A percentile compares a stretch with the other conserved stretches of the same genome.
Conservation (phyloP, 2,329 filamentous ascomycete genomes). For the Dryadomyces quercus-mongolicae region DNA sequence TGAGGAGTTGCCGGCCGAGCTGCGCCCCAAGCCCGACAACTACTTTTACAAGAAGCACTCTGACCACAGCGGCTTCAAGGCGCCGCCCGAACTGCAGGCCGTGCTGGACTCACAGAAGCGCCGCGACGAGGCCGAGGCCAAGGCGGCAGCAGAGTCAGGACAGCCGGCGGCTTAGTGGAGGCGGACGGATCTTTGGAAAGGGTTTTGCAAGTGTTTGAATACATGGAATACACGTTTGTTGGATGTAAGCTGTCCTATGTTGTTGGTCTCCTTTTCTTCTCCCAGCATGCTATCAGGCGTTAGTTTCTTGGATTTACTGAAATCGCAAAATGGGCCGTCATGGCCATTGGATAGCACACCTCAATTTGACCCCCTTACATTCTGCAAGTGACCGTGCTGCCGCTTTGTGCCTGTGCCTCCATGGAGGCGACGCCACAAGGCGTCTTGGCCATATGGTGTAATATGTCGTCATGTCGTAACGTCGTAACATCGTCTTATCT, state of each 20-base stretch:
- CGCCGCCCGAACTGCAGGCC: constrained; percentile 44
- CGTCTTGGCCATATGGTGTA: too few species aligned
- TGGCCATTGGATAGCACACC: not conserved
- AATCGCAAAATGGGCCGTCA: not conserved
- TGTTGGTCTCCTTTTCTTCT: not conserved
- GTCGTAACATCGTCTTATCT: not conserved
- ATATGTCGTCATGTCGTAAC: not conserved
- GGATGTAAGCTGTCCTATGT: not conserved
- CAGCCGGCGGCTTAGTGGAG: not conserved
- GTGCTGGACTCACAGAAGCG: constrained; percentile 44
- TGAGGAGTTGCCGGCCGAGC: constrained; percentile 57
- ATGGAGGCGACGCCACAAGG: too few species aligned
- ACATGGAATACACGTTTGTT: not conserved
- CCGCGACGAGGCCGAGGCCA: constrained; percentile 23
- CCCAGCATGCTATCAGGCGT: constrained; percentile 2
- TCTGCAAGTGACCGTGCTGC: too few species aligned
- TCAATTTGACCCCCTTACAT: not conserved
- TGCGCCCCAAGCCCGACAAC: constrained; percentile 57
- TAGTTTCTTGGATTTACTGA: not conserved
- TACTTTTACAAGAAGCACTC: constrained; percentile 85
- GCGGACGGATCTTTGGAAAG: not conserved
- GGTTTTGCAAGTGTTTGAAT: not conserved
- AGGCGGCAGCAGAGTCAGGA: constrained; percentile 6
- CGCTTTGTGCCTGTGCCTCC: not conserved
- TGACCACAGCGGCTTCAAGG: constrained; percentile 74